Evolutionary conservation across 78 protist genomes (phyloP).

Genomic region (Dictyostelium intermedium): DNA sequence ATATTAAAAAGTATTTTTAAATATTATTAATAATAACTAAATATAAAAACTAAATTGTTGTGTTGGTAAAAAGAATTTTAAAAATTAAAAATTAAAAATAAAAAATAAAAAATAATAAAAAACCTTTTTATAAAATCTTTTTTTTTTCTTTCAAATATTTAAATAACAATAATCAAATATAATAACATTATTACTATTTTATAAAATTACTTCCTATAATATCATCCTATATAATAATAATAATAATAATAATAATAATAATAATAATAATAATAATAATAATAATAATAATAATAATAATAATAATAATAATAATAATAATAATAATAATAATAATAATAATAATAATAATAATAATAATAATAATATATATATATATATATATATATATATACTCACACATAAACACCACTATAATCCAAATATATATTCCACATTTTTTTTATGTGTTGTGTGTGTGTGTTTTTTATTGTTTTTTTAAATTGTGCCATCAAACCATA

Average conservation of each 20-base stretch:
- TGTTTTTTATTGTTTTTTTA: neutral
- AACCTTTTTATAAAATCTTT: neutral
- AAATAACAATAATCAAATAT: neutral
- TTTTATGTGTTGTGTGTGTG: neutral
- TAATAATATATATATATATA: too few relatives aligned
- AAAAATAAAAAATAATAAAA: neutral
- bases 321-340: too few relatives aligned
- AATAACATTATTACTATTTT: neutral
- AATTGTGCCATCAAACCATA: neutral
- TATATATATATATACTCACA: too few relatives aligned
- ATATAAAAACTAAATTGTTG: constrained; percentile 20
- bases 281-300: too few relatives aligned
- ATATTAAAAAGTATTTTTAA: neutral
- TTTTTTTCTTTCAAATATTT: neutral
- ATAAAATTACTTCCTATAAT: neutral
- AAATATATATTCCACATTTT: neutral
- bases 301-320: too few relatives aligned
- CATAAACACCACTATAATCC: constrained; percentile 1
- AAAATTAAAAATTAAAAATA: neutral
- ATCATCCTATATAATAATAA: neutral
- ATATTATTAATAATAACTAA: neutral
- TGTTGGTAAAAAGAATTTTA: neutral
- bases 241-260: too few relatives aligned
- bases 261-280: too few relatives aligned
- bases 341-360: too few relatives aligned